A percentile compares a stretch with the other conserved stretches of the same genome.
Evolutionary conservation across 2,329 filamentous ascomycete species (phyloP).

Genomic region (Fusarium tanahbumbuense): DNA sequence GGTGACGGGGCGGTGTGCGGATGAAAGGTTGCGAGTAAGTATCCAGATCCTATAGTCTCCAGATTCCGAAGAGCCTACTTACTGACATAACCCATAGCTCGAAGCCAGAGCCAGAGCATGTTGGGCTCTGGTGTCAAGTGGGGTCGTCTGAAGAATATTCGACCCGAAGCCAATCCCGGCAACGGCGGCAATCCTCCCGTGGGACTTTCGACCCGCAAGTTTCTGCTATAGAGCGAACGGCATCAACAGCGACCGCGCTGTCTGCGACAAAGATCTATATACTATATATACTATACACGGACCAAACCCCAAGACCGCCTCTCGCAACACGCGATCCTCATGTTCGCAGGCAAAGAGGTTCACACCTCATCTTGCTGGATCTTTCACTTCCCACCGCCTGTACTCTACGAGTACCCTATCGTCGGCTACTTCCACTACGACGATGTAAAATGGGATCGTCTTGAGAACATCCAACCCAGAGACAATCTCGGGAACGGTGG

Average conservation of each 20-base stretch:
- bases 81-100: background rate
- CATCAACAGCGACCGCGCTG: background rate
- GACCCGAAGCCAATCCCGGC: background rate
- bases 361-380: background rate
- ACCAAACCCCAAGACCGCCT: background rate
- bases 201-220: background rate
- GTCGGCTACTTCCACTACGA: background rate
- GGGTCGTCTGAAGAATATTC: background rate
- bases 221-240: background rate
- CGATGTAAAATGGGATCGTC: background rate
- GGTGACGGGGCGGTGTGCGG: background rate
- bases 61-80: too few relatives aligned
- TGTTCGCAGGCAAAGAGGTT: background rate
- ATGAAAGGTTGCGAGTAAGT: background rate
- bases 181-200: background rate
- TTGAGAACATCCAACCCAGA: background rate
- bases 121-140: background rate
- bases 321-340: background rate
- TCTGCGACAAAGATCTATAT: background rate
- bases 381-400: background rate
- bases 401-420: background rate
- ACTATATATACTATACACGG: background rate
- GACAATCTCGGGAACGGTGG: background rate
- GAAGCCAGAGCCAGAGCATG: background rate
- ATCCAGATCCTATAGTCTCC: background rate